Conservation (phyloP, 192 early-diverging fungal genomes). For the Haplosporangium gracile region DNA sequence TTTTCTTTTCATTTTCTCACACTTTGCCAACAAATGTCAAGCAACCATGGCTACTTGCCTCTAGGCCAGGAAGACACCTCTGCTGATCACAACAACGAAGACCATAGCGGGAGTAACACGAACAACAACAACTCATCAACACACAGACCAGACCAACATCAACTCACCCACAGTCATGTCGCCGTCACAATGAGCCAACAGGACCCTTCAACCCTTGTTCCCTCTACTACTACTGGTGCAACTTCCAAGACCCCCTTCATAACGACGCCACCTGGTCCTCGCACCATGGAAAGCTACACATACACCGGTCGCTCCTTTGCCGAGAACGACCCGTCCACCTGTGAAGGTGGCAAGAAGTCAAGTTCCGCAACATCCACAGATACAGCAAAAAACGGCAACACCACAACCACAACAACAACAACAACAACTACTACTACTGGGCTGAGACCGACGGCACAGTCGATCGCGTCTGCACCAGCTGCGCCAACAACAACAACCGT, state of each 20-base stretch:
- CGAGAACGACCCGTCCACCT: not conserved
- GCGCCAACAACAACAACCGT: not conserved
- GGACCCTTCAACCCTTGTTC: not conserved
- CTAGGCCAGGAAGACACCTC: conserved; percentile 12
- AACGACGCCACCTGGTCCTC: not conserved
- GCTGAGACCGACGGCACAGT: conserved; percentile 4
- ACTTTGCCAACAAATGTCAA: conserved; percentile 9
- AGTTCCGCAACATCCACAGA: not conserved
- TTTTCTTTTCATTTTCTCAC: too few relatives aligned
- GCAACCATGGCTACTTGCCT: conserved; percentile 31
- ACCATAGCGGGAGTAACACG: conserved; percentile 8
- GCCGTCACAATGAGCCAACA: conserved; percentile 11
- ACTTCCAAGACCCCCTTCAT: not conserved
- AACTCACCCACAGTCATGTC: not conserved
- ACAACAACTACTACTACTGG: not conserved
- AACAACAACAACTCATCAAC: not conserved
- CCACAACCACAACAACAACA: not conserved
- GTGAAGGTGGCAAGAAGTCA: not conserved
- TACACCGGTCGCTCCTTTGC: not conserved
- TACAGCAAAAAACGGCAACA: conserved; percentile 1
- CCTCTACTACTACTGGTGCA: not conserved
- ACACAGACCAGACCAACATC: not conserved
- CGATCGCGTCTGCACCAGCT: conserved; percentile 15
- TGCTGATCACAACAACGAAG: not conserved
- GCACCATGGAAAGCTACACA: not conserved